A percentile compares a stretch with the other conserved stretches of the same genome.
Evolutionary conservation across 176 grass and related monocot genomes (phyloP).

Genomic region (Dendrocalamus sinicus): DNA sequence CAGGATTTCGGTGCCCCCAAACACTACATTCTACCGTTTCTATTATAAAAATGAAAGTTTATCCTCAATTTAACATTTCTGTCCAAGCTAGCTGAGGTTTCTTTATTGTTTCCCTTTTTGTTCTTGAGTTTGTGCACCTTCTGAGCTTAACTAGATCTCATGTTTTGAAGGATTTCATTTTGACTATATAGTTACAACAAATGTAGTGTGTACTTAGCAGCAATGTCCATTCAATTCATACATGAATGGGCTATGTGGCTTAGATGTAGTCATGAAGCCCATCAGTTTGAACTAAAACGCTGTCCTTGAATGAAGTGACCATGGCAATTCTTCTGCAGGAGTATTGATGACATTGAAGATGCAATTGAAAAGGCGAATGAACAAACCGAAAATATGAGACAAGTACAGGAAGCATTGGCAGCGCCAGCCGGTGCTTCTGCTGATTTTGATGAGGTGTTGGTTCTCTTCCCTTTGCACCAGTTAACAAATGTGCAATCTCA

Average conservation of each 20-base stretch:
- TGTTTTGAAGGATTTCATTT: not conserved
- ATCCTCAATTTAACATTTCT: not conserved
- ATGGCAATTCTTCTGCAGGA: conserved; percentile 41
- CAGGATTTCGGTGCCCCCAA: not conserved
- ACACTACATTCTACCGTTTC: not conserved
- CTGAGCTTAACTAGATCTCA: not conserved
- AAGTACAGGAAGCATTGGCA: conserved; percentile 67
- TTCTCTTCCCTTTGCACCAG: not conserved
- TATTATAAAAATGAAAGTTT: not conserved
- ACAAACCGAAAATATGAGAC: conserved; percentile 63
- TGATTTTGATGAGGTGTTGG: conserved; percentile 66
- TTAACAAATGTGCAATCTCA: not conserved
- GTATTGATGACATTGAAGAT: conserved; percentile 69
- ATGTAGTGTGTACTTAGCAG: not conserved
- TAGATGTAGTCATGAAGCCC: not conserved
- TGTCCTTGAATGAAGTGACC: not conserved
- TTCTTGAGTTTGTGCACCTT: not conserved
- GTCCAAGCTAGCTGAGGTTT: not conserved
- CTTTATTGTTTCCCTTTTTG: not conserved
- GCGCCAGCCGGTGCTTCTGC: conserved; percentile 54
- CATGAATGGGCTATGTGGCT: not conserved
- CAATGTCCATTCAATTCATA: not conserved
- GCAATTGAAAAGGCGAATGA: conserved; percentile 56
- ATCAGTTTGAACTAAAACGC: not conserved
- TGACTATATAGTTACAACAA: not conserved